phyloP scores from a whole-genome alignment of 2,329 filamentous ascomycete species.

The Cladorrhinum sp. region DNA sequence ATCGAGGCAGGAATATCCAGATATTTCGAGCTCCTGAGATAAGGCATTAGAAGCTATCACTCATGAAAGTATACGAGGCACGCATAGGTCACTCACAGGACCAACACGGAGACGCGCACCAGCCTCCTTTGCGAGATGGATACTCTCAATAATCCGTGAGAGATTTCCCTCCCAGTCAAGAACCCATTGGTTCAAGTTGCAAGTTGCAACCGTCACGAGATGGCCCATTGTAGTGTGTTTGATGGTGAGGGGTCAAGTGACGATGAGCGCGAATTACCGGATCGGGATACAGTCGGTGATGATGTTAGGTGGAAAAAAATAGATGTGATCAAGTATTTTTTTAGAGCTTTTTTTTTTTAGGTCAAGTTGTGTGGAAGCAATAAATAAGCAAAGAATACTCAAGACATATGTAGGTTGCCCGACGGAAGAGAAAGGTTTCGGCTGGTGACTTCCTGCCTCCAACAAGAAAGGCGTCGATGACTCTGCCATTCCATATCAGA shows the following conservation, averaged over 20 bases:
- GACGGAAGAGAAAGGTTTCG: not conserved
- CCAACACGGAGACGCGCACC: conserved; percentile 60
- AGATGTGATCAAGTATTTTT: not conserved
- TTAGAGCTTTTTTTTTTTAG: no score
- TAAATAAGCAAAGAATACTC: no score
- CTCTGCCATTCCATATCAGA: not conserved
- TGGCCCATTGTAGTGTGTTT: conserved; percentile 19
- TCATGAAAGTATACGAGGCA: not conserved
- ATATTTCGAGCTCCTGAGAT: conserved; percentile 45
- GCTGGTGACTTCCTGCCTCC: not conserved
- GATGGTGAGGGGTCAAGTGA: not conserved
- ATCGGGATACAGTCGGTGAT: not conserved
- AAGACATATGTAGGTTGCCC: not conserved
- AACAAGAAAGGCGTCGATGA: not conserved
- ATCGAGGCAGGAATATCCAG: conserved; percentile 62
- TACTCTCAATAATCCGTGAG: conserved; percentile 57
- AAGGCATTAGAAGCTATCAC: not conserved
- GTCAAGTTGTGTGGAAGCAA: no score
- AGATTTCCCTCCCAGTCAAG: conserved; percentile 51
- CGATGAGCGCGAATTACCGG: not conserved
- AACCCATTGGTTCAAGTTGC: conserved; percentile 36
- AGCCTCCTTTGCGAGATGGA: conserved; percentile 59
- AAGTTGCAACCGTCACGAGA: conserved; percentile 33
- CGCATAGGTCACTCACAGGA: conserved; percentile 32
- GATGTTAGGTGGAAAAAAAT: not conserved